Conservation (phyloP, 768 basidiomycete species). For the Gymnopilus junonius region DNA sequence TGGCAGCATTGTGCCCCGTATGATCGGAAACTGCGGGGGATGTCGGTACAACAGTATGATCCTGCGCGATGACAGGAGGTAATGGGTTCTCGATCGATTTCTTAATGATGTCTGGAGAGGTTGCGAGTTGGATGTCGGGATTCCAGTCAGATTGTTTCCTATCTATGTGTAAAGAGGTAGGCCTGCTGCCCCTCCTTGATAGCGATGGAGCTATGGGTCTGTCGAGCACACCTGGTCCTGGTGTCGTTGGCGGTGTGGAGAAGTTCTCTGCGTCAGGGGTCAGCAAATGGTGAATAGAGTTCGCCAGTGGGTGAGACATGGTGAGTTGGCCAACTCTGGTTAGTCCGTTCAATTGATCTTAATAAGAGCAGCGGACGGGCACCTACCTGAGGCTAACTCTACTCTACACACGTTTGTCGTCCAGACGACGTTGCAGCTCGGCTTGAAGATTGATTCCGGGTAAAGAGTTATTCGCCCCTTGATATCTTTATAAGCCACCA, state of each 20-base stretch:
- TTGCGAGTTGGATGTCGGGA: conserved; percentile 45
- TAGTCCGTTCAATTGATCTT: neutral
- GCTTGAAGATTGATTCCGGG: conserved; percentile 12
- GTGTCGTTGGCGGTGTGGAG: conserved; percentile 48
- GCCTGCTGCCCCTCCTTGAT: conserved; percentile 47
- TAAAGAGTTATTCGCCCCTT: conserved; percentile 7
- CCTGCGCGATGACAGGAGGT: conserved; percentile 12
- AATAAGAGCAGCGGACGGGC: neutral
- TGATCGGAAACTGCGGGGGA: conserved; percentile 17
- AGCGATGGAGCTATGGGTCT: conserved; percentile 39
- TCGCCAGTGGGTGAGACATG: conserved; percentile 24
- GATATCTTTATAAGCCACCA: neutral
- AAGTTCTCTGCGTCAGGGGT: conserved; percentile 43
- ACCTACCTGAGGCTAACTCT: conserved; percentile 3
- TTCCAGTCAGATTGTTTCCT: conserved; percentile 42
- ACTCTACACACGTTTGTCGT: conserved; percentile 10
- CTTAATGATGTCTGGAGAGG: conserved; percentile 31
- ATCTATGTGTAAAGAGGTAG: conserved; percentile 48
- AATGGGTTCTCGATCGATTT: conserved; percentile 17
- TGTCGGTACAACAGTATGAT: conserved; percentile 21
- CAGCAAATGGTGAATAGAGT: conserved; percentile 21
- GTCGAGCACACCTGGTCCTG: conserved; percentile 26
- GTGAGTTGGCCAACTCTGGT: neutral
- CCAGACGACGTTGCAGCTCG: conserved; percentile 15
- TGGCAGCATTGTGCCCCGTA: conserved; percentile 36